Evolutionary conservation across 176 grass and related monocot species (phyloP).

Genomic region (Saccharum officinarum): DNA sequence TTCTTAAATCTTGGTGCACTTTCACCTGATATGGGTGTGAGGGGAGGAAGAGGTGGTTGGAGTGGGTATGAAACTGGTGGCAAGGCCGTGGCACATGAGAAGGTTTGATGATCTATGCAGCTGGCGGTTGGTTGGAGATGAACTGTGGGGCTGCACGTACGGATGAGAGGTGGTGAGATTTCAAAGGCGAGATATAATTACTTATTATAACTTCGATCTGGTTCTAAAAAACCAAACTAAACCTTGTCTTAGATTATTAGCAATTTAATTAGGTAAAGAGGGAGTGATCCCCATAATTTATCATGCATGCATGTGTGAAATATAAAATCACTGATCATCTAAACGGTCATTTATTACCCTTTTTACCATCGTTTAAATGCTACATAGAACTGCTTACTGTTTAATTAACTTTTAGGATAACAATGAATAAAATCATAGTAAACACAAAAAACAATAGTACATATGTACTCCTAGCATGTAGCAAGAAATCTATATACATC

Average conservation of each 20-base stretch:
- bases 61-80: not conserved
- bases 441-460: no score
- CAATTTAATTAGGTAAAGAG: not conserved
- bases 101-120: not conserved
- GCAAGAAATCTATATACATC: not conserved
- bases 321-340: no score
- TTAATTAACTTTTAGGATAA: no score
- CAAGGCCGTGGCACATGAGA: not conserved
- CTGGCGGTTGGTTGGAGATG: not conserved
- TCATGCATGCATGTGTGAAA: no score
- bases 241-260: not conserved
- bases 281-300: not conserved
- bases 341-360: no score
- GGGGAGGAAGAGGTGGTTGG: not conserved
- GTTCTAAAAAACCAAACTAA: not conserved
- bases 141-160: not conserved
- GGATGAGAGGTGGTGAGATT: not conserved
- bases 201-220: not conserved
- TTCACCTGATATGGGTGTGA: not conserved
- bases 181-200: not conserved
- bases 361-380: not conserved
- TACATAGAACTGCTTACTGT: no score
- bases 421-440: no score
- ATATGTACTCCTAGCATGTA: not conserved
- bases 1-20: not conserved